A percentile compares a stretch with the other conserved stretches of the same genome.
phyloP scores from a whole-genome alignment of 2,329 filamentous ascomycete genomes.

The Cryoendolithus antarcticus region DNA sequence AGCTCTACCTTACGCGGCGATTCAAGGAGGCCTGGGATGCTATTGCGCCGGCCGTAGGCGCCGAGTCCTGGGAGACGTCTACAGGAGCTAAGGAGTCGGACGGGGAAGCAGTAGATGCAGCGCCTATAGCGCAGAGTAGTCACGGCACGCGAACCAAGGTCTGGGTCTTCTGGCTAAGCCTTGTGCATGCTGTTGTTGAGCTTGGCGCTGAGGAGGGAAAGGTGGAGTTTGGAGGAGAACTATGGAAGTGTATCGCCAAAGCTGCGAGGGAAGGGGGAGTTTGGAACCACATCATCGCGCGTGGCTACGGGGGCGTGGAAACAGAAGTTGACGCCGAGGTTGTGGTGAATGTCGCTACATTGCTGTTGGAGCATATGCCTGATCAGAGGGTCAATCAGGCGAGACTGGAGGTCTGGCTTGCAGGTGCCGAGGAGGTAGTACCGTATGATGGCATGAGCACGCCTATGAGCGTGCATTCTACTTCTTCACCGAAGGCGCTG shows the following conservation, averaged over 20 bases:
- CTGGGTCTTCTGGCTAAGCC: slow-evolving; percentile 92
- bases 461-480: slow-evolving; percentile 42
- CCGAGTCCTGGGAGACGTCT: slow-evolving; percentile 9
- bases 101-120: slow-evolving; percentile 20
- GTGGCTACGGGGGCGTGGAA: slow-evolving; percentile 79
- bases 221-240: slow-evolving; percentile 66
- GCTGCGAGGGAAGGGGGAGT: slow-evolving; percentile 80
- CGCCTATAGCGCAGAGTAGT: slow-evolving; percentile 68
- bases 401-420: slow-evolving; percentile 78
- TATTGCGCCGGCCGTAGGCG: slow-evolving; percentile 63
- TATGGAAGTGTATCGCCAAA: slow-evolving; percentile 65
- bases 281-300: slow-evolving; percentile 86
- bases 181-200: slow-evolving; percentile 82
- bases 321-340: slow-evolving; percentile 90
- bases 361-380: slow-evolving; percentile 80
- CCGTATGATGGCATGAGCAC: slow-evolving; percentile 30
- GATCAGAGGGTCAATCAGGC: slow-evolving; percentile 76
- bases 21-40: slow-evolving; percentile 80
- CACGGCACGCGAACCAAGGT: slow-evolving; percentile 81
- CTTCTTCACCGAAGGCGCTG: slow-evolving; percentile 24
- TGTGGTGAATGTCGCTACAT: slow-evolving; percentile 79
- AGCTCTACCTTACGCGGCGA: slow-evolving; percentile 86
- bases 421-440: slow-evolving; percentile 40
- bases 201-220: slow-evolving; percentile 84
- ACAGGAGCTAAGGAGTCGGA: slow-evolving; percentile 17